Evolutionary conservation across 306 rosid species (phyloP), one percentile per base, ranked within the genome.

Genomic region (Begonia fuchsioides): DNA sequence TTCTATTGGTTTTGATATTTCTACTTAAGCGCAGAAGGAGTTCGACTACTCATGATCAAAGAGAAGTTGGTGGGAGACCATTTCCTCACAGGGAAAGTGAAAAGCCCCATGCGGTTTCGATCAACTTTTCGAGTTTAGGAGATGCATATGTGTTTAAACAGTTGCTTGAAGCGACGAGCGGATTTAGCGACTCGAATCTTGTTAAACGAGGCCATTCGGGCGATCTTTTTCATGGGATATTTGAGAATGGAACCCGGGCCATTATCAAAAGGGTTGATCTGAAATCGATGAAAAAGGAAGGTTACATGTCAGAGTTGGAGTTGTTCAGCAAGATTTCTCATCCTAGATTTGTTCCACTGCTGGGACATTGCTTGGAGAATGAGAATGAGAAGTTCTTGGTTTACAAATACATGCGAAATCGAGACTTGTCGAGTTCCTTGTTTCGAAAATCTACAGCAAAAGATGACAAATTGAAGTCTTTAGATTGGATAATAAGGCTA

Each of bases 401-500:
- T 45, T 90, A 85, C 76, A 85, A 79, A 66, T 57, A 26, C 16
- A 64, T 85, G 79, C 87, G 83, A 39, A 90, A 90, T 55, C 73
- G 92, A 52, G 98, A 90, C 76, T 71, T 90, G 72, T 79, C 87
- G 46, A 69, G 67, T 71, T 72, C 92, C 51, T 69, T 90, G 59
- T 68, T 43, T 72, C 75, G 67, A 74, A 77, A 77, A 48, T 55
- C 65, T 44, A 59, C 61, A 39, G 54, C 78, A 11, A 75, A 75
- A 40, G 93, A 81, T 58, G 92, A 77, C 19, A 52, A 64, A 40
- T 75, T 69, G 69, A 84, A 76, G 72, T 90, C 98, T n/a, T 62
- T 85, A 72, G 98, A 90, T 72, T 90, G 95, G 95, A 85, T 85
- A 58, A 90, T 94, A 32, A 90, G 98, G 66, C 71, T 90, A 51